Evolutionary conservation across 192 early-diverging fungal species (phyloP).

Genomic region (Gamsiella multidivaricata): DNA sequence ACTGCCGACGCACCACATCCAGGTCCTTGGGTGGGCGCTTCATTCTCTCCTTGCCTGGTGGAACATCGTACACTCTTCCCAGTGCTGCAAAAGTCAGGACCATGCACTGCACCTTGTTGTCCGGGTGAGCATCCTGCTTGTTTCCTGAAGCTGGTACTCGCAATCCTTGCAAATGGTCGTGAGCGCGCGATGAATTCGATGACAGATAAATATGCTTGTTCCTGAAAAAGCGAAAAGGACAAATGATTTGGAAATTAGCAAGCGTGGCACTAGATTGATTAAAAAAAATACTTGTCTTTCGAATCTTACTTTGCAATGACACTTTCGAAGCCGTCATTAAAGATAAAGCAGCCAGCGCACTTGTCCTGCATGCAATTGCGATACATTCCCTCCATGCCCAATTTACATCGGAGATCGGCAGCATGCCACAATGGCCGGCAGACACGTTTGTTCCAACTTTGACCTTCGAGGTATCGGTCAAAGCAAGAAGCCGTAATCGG

Average conservation of each 20-base stretch:
- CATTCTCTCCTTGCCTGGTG: slow-evolving; percentile 33
- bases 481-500: slow-evolving; percentile 45
- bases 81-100: slow-evolving; percentile 38
- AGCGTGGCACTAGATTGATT: no score
- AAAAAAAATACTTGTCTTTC: no score
- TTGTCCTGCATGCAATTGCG: slow-evolving; percentile 55
- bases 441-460: slow-evolving; percentile 48
- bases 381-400: slow-evolving; percentile 52
- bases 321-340: slow-evolving; percentile 49
- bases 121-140: neutral
- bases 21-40: slow-evolving; percentile 44
- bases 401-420: slow-evolving; percentile 43
- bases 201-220: slow-evolving; percentile 39
- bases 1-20: slow-evolving; percentile 39
- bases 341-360: slow-evolving; percentile 50
- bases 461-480: slow-evolving; percentile 44
- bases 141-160: slow-evolving; percentile 5
- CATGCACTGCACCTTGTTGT: slow-evolving; percentile 50
- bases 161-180: slow-evolving; percentile 9
- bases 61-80: slow-evolving; percentile 32
- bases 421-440: slow-evolving; percentile 51
- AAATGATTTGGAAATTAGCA: no score
- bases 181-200: slow-evolving; percentile 36
- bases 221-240: slow-evolving; percentile 1
- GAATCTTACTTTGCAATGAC: slow-evolving; percentile 41